Evolutionary conservation across 139 green algal species (phyloP).

Genomic region (Haematococcus lacustris): DNA sequence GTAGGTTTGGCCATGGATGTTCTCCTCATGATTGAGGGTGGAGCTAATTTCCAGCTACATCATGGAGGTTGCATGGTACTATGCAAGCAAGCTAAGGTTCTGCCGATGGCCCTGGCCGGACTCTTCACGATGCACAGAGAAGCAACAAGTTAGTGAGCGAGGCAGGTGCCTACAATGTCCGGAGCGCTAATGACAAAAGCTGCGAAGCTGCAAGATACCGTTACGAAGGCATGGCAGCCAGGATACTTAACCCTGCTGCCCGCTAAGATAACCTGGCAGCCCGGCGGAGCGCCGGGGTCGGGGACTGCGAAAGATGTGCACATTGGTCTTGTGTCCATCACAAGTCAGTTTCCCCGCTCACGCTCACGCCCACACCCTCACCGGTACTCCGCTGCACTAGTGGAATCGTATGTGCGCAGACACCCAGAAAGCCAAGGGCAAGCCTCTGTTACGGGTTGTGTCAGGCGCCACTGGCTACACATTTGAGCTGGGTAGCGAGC

Average conservation of each 20-base stretch:
- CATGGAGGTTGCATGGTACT: no score
- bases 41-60: no score
- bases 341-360: background rate
- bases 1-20: no score
- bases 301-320: background rate
- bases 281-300: background rate
- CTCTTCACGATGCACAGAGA: background rate
- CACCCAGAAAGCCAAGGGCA: constrained; percentile 17
- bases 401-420: constrained; percentile 1
- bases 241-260: background rate
- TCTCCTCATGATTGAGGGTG: no score
- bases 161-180: background rate
- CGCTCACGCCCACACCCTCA: background rate
- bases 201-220: background rate
- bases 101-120: no score
- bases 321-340: constrained; percentile 9
- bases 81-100: no score
- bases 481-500: constrained; percentile 15
- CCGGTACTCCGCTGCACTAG: background rate
- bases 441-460: constrained; percentile 11
- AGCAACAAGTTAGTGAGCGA: background rate
- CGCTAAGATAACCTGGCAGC: constrained; percentile 7
- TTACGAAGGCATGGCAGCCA: background rate
- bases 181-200: background rate
- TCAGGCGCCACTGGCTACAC: background rate